Base-by-base conservation (phyloP, 805 yeast genomes). In the Suhomyces prunicola region DNA sequence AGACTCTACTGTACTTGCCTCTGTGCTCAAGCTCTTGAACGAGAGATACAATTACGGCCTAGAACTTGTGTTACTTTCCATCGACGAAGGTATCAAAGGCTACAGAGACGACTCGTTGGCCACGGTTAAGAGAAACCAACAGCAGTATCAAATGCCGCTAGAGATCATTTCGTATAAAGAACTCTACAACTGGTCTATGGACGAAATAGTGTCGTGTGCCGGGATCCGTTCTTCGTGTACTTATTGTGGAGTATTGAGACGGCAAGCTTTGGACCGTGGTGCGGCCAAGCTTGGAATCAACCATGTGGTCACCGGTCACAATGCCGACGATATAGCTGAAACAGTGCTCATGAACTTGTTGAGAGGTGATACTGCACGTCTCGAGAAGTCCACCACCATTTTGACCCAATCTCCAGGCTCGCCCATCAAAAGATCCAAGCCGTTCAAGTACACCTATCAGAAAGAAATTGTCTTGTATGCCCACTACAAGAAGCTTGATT, bases 261-360 rank as follows among this genome's bases (percentile, higher is more conserved):
- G 99, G 60, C 99, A 94, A 71, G 97, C 99, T 0, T 72, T 94
- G 47, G 99, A 94, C 68, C 78, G 99, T 60, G 99, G 99, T 2
- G 97, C 98, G 2, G 85, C 88, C 9, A 87, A 86, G 64, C 71
- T 93, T 23, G 90, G 86, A 0, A 91, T 94, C 49, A 78, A 80
- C 50, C 99, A 94, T 70, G 94, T 94, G 31, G 96, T 94, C 1
- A 94, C 99, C 0, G 99, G 99, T 2, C 99, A 94, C 70, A 94
- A 94, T 68, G 99, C 99, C 0, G 99, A 94, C 69, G 99, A 94
- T 71, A 88, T 94, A 90, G 99, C 99, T 1, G 99, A 94, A 64
- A 94, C 99, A 0, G 96, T 94, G 4, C 71, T 94, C 51, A 93
- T 94, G 98, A 94, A 94, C 69, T 71, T 94, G 44, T 72, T 94